These are phyloP conservation scores for Alternaria incomplexa DNA, from an alignment of 2,329 filamentous ascomycete genomes.

Conservation along the genomic window DNA sequence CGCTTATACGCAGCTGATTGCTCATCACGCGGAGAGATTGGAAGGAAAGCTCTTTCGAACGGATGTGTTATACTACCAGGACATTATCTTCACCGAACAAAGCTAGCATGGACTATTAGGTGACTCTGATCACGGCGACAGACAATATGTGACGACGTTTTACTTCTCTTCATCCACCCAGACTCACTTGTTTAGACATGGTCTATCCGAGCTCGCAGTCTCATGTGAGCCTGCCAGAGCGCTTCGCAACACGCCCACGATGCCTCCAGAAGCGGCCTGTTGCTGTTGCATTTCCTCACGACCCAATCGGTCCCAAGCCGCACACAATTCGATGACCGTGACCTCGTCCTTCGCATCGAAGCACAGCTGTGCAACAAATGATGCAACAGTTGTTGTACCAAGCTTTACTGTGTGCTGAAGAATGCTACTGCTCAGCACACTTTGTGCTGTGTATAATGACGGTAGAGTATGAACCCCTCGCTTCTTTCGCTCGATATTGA, in stretches of 20 bases:
- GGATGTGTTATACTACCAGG: not conserved
- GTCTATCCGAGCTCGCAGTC: too few species aligned
- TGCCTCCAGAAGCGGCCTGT: not conserved
- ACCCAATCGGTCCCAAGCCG: not conserved
- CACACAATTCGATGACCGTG: not conserved
- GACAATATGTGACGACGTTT: not conserved
- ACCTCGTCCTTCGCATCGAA: not conserved
- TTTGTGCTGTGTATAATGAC: not conserved
- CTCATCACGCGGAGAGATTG: not conserved
- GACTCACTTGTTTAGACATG: not conserved
- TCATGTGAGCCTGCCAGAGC: not conserved
- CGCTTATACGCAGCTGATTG: accelerated
- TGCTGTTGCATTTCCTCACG: not conserved
- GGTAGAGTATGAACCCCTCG: not conserved
- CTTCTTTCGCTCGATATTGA: not conserved
- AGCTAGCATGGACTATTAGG: not conserved
- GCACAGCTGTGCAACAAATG: not conserved
- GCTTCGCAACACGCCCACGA: not conserved
- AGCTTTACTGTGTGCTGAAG: not conserved
- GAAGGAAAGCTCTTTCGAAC: accelerated
- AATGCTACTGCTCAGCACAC: not conserved
- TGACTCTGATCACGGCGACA: accelerated
- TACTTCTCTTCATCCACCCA: not conserved
- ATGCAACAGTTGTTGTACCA: not conserved
- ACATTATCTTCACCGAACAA: accelerated